Evolutionary conservation across 2,329 filamentous ascomycete species (phyloP).

Genomic region (Cryphonectria naterciae): DNA sequence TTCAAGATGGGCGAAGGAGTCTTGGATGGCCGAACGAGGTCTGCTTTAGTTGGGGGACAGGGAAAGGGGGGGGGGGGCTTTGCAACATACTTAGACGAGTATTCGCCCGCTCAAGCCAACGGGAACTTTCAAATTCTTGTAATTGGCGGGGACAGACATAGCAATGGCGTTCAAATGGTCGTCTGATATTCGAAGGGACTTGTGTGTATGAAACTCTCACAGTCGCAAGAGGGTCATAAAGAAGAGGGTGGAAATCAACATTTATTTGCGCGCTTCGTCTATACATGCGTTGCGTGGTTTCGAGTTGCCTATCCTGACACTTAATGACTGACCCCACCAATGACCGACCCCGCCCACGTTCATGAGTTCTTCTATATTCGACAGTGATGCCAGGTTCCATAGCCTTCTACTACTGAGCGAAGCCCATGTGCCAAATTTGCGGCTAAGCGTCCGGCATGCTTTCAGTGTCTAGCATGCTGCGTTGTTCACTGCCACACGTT

Average conservation of each 20-base stretch:
- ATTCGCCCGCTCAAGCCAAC: not conserved
- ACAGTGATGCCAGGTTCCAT: not conserved
- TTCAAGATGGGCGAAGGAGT: not conserved
- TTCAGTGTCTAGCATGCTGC: not conserved
- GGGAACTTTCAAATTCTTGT: not conserved
- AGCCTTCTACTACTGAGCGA: not conserved
- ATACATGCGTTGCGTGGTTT: conserved; percentile 4
- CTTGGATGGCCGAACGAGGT: not conserved
- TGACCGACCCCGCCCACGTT: not conserved
- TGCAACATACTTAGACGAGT: not conserved
- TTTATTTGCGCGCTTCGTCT: conserved; percentile 24
- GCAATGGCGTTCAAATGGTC: conserved; percentile 39
- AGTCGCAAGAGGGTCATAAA: not conserved
- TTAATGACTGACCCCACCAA: not conserved
- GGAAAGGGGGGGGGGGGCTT: no score
- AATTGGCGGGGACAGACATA: conserved; percentile 34
- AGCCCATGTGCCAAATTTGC: not conserved
- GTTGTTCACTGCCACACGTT: conserved; percentile 84
- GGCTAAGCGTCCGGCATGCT: no score
- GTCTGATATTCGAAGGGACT: not conserved
- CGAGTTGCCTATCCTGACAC: not conserved
- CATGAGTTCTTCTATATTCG: not conserved
- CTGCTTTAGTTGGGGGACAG: not conserved
- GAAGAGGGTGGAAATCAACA: conserved; percentile 6
- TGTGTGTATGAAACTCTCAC: not conserved